These are phyloP conservation scores for Hygrophorus russula DNA, from an alignment of 768 basidiomycete genomes.

Conservation along the genomic window DNA sequence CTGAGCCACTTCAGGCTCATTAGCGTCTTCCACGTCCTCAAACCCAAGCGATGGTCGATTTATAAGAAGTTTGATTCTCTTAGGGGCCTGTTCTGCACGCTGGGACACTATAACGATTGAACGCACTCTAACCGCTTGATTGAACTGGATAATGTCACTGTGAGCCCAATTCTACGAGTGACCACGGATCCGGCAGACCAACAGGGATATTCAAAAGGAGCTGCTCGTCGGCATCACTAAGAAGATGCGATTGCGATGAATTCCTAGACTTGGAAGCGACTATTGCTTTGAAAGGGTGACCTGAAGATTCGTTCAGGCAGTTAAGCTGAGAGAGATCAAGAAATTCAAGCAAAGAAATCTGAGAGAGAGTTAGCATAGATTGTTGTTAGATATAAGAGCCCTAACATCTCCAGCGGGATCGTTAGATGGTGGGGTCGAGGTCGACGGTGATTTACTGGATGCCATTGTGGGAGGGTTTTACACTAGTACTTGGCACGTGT, in stretches of 20 bases:
- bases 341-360: constrained; percentile 46
- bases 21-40: constrained; percentile 47
- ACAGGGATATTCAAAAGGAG: constrained; percentile 59
- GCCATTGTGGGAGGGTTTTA: no score
- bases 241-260: constrained; percentile 32
- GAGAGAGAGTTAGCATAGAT: constrained; percentile 2
- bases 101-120: constrained; percentile 41
- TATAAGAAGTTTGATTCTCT: constrained; percentile 47
- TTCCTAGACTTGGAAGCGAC: constrained; percentile 33
- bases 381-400: constrained; percentile 2
- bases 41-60: constrained; percentile 56
- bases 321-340: constrained; percentile 50
- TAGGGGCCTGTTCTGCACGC: constrained; percentile 36
- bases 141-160: constrained; percentile 36
- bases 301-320: constrained; percentile 55
- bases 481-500: no score
- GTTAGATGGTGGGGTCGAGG: not conserved
- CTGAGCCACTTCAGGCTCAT: constrained; percentile 43
- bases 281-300: constrained; percentile 43
- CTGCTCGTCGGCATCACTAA: constrained; percentile 67
- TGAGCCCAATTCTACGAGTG: not conserved
- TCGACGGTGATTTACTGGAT: not conserved
- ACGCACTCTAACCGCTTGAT: constrained; percentile 54
- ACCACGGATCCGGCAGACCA: constrained; percentile 16
- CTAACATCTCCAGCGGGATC: constrained; percentile 12